These are phyloP conservation scores for Parathielavia hyrcaniae DNA, from an alignment of 495 filamentous ascomycete genomes.

Conservation along the genomic window DNA sequence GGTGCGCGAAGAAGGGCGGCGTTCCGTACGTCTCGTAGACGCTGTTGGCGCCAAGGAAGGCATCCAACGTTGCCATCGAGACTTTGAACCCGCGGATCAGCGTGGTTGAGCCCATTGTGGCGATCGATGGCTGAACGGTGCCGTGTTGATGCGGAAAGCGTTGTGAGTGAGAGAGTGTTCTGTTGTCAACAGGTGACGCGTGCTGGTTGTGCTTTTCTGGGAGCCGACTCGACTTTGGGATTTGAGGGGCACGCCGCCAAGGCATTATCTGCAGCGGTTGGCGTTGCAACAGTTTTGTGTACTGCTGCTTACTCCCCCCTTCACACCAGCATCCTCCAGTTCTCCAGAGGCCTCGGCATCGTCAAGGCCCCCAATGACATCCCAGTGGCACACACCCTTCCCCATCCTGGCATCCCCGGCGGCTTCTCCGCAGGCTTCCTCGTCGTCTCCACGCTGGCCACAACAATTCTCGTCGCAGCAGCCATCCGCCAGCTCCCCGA, in stretches of 20 bases:
- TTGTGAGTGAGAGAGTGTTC: too few relatives aligned
- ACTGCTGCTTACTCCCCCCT: not conserved
- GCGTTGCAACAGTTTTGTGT: not conserved
- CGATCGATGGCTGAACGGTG: not conserved
- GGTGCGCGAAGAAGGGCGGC: not conserved
- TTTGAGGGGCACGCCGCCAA: not conserved
- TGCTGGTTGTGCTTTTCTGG: too few relatives aligned
- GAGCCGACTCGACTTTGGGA: too few relatives aligned
- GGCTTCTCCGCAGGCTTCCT: not conserved
- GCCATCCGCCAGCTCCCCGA: not conserved
- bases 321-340: not conserved
- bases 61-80: not conserved
- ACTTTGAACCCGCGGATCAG: constrained; percentile 2
- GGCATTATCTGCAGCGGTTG: not conserved
- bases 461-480: not conserved
- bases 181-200: too few relatives aligned
- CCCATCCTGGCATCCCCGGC: not conserved
- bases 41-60: not conserved
- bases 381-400: not conserved
- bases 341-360: not conserved
- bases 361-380: too few relatives aligned
- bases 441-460: not conserved
- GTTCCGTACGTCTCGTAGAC: not conserved
- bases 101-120: constrained; percentile 1
- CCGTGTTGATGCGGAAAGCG: not conserved